phyloP scores from a whole-genome alignment of 345 rosid genomes.

The Eucalyptus erythrocorys region DNA sequence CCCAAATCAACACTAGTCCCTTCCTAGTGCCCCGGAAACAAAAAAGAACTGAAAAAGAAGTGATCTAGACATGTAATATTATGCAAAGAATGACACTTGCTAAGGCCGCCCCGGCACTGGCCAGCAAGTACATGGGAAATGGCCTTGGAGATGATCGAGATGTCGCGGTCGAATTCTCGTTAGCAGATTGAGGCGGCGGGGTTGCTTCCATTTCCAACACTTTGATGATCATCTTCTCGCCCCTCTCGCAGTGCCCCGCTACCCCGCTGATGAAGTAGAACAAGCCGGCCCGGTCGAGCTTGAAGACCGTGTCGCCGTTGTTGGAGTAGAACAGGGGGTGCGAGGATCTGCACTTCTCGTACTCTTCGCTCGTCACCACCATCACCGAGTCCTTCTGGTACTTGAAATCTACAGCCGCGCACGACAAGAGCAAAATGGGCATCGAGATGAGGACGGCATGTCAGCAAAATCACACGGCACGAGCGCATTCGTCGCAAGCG shows the following conservation, averaged over 20 bases:
- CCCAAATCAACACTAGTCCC: neutral
- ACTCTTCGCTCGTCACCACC: conserved; percentile 34
- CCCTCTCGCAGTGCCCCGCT: conserved; percentile 39
- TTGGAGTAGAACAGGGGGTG: conserved; percentile 46
- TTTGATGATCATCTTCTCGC: conserved; percentile 43
- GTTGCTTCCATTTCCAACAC: conserved; percentile 11
- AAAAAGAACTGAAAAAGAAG: neutral
- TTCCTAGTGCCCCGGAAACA: neutral
- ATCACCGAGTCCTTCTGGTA: conserved; percentile 57
- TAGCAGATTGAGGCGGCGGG: neutral
- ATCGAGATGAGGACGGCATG: neutral
- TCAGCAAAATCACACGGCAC: neutral
- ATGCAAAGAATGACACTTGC: neutral
- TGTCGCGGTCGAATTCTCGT: neutral
- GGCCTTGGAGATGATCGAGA: neutral
- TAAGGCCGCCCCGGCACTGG: neutral
- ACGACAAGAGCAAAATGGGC: neutral
- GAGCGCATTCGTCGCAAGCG: too few species aligned
- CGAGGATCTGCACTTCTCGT: conserved; percentile 42
- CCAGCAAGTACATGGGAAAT: neutral
- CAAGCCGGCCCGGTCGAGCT: conserved; percentile 38
- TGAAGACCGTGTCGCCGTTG: conserved; percentile 45
- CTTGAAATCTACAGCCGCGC: conserved; percentile 22
- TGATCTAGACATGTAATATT: neutral
- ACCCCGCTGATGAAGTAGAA: conserved; percentile 68